A percentile compares a stretch with the other conserved stretches of the same genome.
Evolutionary conservation across 805 yeast species (phyloP).

Genomic region (Candida germanica): DNA sequence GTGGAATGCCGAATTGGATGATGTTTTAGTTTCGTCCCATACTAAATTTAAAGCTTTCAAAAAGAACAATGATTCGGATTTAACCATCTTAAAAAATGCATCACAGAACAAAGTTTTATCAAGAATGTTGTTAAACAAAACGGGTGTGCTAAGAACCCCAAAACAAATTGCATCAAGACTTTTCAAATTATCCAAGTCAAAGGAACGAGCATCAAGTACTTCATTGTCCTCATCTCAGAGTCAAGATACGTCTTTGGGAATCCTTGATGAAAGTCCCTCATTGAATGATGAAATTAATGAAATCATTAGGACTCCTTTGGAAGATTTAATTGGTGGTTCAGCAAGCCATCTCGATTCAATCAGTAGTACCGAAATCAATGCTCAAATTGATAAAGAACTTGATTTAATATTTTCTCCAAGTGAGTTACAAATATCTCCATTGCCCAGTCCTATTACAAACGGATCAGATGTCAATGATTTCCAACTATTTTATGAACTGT

Average conservation of each 20-base stretch:
- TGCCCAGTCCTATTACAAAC: not conserved
- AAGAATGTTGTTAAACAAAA: slow-evolving; percentile 35
- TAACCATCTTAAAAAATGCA: slow-evolving; percentile 27
- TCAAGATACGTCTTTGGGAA: not conserved
- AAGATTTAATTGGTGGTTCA: slow-evolving; percentile 17
- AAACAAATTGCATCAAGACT: slow-evolving; percentile 36
- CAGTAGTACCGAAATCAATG: slow-evolving; percentile 24
- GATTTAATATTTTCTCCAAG: slow-evolving; percentile 28
- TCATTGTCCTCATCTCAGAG: slow-evolving; percentile 6
- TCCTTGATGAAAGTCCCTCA: slow-evolving; percentile 11
- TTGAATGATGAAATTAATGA: slow-evolving; percentile 23
- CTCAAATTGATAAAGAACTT: slow-evolving; percentile 24
- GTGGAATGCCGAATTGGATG: slow-evolving; percentile 38
- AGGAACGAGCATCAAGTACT: slow-evolving; percentile 3
- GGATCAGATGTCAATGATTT: slow-evolving; percentile 4
- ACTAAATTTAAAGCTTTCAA: slow-evolving; percentile 32
- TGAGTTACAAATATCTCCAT: slow-evolving; percentile 6
- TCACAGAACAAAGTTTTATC: slow-evolving; percentile 40
- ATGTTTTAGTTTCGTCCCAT: slow-evolving; percentile 31
- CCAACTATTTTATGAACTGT: slow-evolving; percentile 6
- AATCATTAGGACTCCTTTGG: slow-evolving; percentile 27
- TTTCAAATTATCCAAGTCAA: slow-evolving; percentile 22
- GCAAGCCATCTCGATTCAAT: slow-evolving; percentile 16
- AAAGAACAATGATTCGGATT: slow-evolving; percentile 20
- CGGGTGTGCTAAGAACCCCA: slow-evolving; percentile 34